Base-by-base conservation (phyloP, 495 filamentous ascomycete species). In the Sordaria brevicollis region DNA sequence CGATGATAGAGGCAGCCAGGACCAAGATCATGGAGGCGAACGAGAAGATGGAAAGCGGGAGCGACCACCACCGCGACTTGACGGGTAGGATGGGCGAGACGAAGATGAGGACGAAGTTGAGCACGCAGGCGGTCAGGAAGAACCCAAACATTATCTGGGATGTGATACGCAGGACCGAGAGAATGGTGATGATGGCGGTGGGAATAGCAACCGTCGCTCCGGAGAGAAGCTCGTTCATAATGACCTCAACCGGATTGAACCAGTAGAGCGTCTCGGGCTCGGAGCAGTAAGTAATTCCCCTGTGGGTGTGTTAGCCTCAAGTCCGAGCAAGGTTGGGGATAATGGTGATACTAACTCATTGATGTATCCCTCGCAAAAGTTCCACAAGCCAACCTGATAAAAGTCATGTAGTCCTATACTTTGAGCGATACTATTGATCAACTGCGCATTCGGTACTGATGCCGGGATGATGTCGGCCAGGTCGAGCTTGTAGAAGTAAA, bases 351-450 rank as follows among this genome's bases (percentile, higher is more conserved):
- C 79, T 13, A 77, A 83, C 79, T 86, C 79, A 57, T 83, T 83
- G 54, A 88, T 79, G 79, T 93, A 94, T 19, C 94, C 94, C 80
- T 94, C 91, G 74, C 94, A 97, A 77, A 90, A 96, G 38, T 87
- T 89, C 93, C 93, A 97, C 13, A 97, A 78, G 5, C 94, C 94
- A 38, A 96, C 93, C 74, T 92, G 89, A 78, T 98, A 98, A 80
- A 95, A 98, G 80, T 97, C 94, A 73, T 96, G 92, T 19, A 97
- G 83, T 7, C 94, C 94, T 65, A 98, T 85, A 11, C 90, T 90
- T 43, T 90, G 91, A n/a, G 93, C 93, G 69, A 97, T 92, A 68
- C 85, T 90, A 81, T 97, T 97, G 81, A 96, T 91, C 13, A 97
- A 83, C 5, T 81, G 81, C 33, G 89, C 90, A 74, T 93, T 91